A percentile compares a stretch with the other conserved stretches of the same genome.
These are phyloP conservation scores for Jamesozyma jinghongensis DNA, from an alignment of 805 yeast genomes.

Conservation along the genomic window DNA sequence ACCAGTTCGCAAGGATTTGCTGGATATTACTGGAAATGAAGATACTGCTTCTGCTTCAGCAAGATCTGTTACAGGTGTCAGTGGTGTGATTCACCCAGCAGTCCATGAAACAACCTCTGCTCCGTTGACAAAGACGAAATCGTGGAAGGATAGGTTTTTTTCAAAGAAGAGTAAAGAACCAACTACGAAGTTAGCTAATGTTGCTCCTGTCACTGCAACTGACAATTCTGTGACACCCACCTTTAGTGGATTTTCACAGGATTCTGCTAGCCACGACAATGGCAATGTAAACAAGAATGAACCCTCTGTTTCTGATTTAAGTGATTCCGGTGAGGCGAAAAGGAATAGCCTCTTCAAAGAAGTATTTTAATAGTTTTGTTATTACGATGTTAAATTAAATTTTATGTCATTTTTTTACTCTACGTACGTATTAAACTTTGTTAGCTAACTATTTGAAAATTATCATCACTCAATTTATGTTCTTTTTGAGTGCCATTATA, in stretches of 20 bases:
- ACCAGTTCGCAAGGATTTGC: not conserved
- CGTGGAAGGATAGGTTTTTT: too few species aligned
- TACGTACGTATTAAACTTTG: not conserved
- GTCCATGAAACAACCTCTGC: not conserved
- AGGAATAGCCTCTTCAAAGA: slow-evolving; percentile 18
- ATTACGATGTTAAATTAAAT: not conserved
- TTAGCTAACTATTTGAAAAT: too few species aligned
- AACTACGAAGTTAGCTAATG: too few species aligned
- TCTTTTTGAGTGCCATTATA: slow-evolving; percentile 11
- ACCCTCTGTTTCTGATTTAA: too few species aligned
- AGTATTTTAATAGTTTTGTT: slow-evolving; percentile 12
- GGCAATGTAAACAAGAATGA: not conserved
- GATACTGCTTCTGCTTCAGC: slow-evolving; percentile 15
- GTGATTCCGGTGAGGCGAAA: slow-evolving; percentile 5
- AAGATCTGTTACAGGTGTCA: slow-evolving; percentile 14
- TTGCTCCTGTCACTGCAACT: not conserved
- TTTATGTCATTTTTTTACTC: not conserved
- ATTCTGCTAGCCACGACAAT: slow-evolving; percentile 5
- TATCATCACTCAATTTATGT: not conserved
- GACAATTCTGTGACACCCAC: slow-evolving; percentile 9
- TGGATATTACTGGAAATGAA: not conserved
- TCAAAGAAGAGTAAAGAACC: too few species aligned
- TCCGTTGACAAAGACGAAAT: not conserved
- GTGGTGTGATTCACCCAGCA: slow-evolving; percentile 9
- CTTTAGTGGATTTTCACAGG: slow-evolving; percentile 25